Evolutionary conservation across 331 rosid genomes (phyloP).

Genomic region (Phaseolus coccineus): DNA sequence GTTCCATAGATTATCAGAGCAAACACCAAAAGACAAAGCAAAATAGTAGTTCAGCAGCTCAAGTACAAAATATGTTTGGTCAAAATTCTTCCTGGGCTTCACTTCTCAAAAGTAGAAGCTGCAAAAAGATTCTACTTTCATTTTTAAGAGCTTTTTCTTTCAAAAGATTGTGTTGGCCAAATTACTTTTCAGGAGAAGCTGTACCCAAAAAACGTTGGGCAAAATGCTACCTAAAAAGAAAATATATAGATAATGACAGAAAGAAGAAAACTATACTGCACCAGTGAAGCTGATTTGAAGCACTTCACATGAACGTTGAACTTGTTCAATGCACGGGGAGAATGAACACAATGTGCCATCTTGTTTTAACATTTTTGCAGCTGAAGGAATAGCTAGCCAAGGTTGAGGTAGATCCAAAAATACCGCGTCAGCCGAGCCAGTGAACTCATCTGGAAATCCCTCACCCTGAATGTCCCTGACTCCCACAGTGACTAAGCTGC

Average conservation of each 20-base stretch:
- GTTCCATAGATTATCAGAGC: not conserved
- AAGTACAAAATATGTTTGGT: not conserved
- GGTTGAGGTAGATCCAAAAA: conserved; percentile 89
- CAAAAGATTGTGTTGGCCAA: not conserved
- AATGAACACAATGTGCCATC: conserved; percentile 82
- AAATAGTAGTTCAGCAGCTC: conserved; percentile 1
- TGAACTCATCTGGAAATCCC: conserved; percentile 75
- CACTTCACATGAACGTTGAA: conserved; percentile 67
- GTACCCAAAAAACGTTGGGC: not conserved
- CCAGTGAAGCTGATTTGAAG: conserved; percentile 69
- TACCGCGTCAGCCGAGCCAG: conserved; percentile 67
- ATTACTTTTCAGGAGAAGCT: not conserved
- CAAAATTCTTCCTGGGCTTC: not conserved
- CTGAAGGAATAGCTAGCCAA: conserved; percentile 85
- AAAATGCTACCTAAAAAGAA: not conserved
- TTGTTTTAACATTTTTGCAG: conserved; percentile 66
- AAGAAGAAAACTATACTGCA: conserved; percentile 27
- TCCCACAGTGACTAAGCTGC: conserved; percentile 63
- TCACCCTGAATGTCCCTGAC: conserved; percentile 85
- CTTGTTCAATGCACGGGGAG: conserved; percentile 90
- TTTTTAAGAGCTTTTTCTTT: not conserved
- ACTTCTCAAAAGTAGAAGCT: not conserved
- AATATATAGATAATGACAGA: not conserved
- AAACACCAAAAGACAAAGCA: conserved; percentile 16
- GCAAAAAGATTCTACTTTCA: not conserved